Evolutionary conservation across 495 filamentous ascomycete genomes (phyloP), one percentile per base, ranked within the genome.

Genomic region (Peziza echinospora): DNA sequence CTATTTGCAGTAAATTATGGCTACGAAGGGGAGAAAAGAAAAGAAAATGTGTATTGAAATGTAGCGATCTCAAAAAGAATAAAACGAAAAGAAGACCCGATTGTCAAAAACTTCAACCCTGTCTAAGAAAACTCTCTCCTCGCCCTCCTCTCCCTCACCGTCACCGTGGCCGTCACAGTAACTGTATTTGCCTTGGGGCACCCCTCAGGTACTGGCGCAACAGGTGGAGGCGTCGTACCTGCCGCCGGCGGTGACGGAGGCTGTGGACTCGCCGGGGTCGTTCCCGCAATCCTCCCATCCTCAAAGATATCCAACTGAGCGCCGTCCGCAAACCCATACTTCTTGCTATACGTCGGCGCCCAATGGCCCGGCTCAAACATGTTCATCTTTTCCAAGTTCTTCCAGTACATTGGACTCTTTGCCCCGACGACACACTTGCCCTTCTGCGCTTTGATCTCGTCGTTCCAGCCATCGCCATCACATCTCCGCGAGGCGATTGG

Each of bases 271-370:
- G 13, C 43, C 13, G 21, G 21, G 21, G 21, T 8, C n/a, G 22
- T 24, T 45, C 10, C 28, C 24, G 6, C n/a, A 3, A 49, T 25
- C 19, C 45, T 41, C 1, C 50, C 50, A 25, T 53, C 21, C 3
- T 44, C 55, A 41, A 65, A 68, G 34, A 71, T 69, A 52, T 69
- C 67, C 11, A 56, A 61, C 51, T 69, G 67, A 2, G 66, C 59
- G 22, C 67, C 66, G 23, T 54, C 47, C 4, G 8, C 5, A 47
- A 41, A 53, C 21, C 51, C 51, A 16, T 47, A 54, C 4, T 21
- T 26, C 10, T 26, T 41, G 19, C 44, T 53, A 22, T 53, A 55
- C 8, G 47, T 53, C 2, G 51, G 51, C 2, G 52, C 52, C 19
- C 23, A 49, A 10, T 47, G 51, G 2, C 3, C 26, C 17, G 43